Base-by-base conservation (phyloP, 2,329 filamentous ascomycete species). In the Ophiostoma piceae region DNA sequence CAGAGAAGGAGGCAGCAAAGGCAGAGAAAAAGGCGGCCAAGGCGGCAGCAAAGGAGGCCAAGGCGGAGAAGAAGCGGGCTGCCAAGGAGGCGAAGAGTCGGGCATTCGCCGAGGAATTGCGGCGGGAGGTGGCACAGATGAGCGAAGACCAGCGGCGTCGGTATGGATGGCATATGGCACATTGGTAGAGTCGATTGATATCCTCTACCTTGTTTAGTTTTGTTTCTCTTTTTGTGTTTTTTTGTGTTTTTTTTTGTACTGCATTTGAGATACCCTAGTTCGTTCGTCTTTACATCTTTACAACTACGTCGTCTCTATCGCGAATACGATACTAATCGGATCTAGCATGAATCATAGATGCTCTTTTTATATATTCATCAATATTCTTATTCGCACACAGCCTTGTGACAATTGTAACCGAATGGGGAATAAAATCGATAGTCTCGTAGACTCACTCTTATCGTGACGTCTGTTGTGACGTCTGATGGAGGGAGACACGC, bases 341-440 rank as follows among this genome's bases (percentile, higher is more conserved):
- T 62, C 57, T 62, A 62, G 57, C 26, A 62, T 62, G 57, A 62
- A 62, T 62, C 57, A 62, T 62, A 32, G 57, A 16, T 62, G 4
- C 22, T 60, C 11, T 62, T 32, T 62, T 62, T 62, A 62, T 62
- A 62, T 57, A 9, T 57, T 11, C 51, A 4, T 57, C 22, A 26
- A 57, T 57, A 57, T 29, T 57, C 22, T 57, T 26, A 57, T 26
- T 26, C 22, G 22, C 4, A 29, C 2, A 8, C 51, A 57, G 51
- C 22, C n/a, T 57, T 57, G 51, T 14, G 9, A 57, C 11, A 26
- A 11, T 11, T 11, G 16, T 57, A 29, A 26, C n/a, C 22, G 26
- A 14, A 26, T 57, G n/a, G 51, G 22, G 51, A 57, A 57, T 47
- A 47, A 47, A n/a, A 47, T 47, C 16, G 8, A 47, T 47, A 47